Base-by-base conservation (phyloP, 345 rosid species). In the Raphanus raphanistrum region DNA sequence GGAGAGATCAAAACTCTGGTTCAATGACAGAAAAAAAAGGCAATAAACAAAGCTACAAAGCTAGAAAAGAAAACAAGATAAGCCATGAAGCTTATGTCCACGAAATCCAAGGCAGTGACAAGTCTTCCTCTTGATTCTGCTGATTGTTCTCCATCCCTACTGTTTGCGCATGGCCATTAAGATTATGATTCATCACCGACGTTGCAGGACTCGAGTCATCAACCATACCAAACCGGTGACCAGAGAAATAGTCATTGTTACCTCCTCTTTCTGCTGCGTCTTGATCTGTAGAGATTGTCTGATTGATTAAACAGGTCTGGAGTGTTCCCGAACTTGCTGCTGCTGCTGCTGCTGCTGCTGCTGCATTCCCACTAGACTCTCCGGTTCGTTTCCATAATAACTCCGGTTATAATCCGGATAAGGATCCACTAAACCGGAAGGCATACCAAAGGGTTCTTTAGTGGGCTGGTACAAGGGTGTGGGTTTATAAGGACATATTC, bases 401-500 rank as follows among this genome's bases (percentile, higher is more conserved):
- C 33, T 15, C 73, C 4, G 27, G 63, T 66, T 45, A 59, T 59
- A 66, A 67, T 36, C 73, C 21, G 45, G 33, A 79, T 55, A 52
- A 67, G 65, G 45, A 66, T 0, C n/a, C 61, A 43, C 27, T 65
- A 15, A 57, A 77, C 68, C 41, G 38, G 75, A 26, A 2, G 4
- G 0, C 63, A 59, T 78, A 45, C 41, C 63, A 72, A 3, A 17
- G 16, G 76, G 9, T 13, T n/a, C 52, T 21, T 21, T 21, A 17
- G 32, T 55, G 9, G 77, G 48, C 60, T 78, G 72, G 58, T 60
- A 78, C 4, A 21, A 63, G 26, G 89, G 64, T 60, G 71, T 54
- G 75, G 36, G 71, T 70, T 86, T 81, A 54, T 72, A 84, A 5
- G 88, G 90, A 73, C 99, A 95, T 72, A 27, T 82, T 67, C n/a